Base-by-base conservation (phyloP, 352 stramenopile genomes). In the Chrysophaeum taylorii region DNA sequence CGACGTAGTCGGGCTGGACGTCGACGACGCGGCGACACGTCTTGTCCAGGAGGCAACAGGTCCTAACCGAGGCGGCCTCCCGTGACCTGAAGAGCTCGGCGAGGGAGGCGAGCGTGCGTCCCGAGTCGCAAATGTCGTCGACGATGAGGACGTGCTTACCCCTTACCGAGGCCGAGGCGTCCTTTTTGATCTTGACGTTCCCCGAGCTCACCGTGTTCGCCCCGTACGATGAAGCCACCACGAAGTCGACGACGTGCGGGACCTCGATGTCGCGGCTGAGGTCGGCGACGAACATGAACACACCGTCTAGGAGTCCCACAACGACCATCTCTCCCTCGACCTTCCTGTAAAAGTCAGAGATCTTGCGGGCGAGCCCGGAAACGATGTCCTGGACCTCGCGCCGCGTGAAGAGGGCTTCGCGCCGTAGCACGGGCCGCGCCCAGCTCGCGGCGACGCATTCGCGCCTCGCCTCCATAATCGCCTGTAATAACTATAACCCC, bases 61-160 rank as follows among this genome's bases (percentile, higher is more conserved):
- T 50, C 33, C 48, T 53, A 1, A 75, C 71, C 0, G 52, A 70
- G 25, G 38, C 45, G 64, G 39, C 72, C 15, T 75, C 42, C 25
- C 72, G 66, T 25, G 43, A 45, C 39, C 36, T 62, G 1, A 75
- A 42, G 39, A 73, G 72, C 29, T 41, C 36, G 35, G 69, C 57
- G 66, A 75, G 68, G 64, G 64, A 75, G 29, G 64, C 52, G 16
- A 75, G 50, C 33, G 71, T 75, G 50, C 68, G 64, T 41, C 71
- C 71, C 25, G 71, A 73, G 60, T 75, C 71, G 54, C 72, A 73
- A 2, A 75, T 43, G 16, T 75, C 71, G 43, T 75, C 71, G 36
- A 75, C 68, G 27, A 75, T 68, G 33, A 75, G 66, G 33, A 75
- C 45, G 41, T 75, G 71, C 67, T 75, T 73, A 31, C 68, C 68